Conservation (phyloP, 345 rosid genomes). For the Rhizophora mangle region DNA sequence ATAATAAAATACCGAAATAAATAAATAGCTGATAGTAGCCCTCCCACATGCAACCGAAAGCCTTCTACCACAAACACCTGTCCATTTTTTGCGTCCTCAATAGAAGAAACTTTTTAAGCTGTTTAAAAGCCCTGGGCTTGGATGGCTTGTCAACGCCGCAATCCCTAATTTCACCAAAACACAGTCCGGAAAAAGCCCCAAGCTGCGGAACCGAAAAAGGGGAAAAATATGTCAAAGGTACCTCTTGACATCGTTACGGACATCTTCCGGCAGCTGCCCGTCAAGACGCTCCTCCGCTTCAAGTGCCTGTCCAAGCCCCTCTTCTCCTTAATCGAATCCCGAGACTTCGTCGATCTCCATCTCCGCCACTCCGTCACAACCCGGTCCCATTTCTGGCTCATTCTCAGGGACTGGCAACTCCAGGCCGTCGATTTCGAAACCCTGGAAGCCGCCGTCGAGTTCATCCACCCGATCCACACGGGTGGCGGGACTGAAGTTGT, state of each 20-base stretch:
- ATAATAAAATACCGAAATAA: too few species aligned
- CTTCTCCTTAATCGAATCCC: slow-evolving; percentile 27
- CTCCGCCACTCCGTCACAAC: slow-evolving; percentile 25
- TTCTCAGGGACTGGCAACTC: slow-evolving; percentile 27
- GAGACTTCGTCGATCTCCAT: slow-evolving; percentile 23
- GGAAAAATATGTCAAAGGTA: slow-evolving; percentile 3
- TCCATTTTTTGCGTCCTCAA: too few species aligned
- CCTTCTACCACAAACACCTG: too few species aligned
- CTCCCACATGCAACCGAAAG: too few species aligned
- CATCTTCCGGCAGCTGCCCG: slow-evolving; percentile 24
- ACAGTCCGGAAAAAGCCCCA: background rate
- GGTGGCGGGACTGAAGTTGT: slow-evolving; percentile 31
- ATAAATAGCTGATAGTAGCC: too few species aligned
- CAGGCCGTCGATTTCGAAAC: slow-evolving; percentile 28
- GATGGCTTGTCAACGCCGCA: too few species aligned
- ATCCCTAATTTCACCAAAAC: too few species aligned
- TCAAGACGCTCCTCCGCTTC: slow-evolving; percentile 37
- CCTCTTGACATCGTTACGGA: slow-evolving; percentile 19
- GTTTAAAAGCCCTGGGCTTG: too few species aligned
- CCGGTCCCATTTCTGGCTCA: slow-evolving; percentile 23
- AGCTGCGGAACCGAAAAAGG: background rate
- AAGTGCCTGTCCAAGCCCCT: slow-evolving; percentile 29
- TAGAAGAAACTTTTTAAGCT: too few species aligned
- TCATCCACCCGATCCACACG: slow-evolving; percentile 27
- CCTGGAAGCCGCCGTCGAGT: slow-evolving; percentile 1